A percentile compares a stretch with the other conserved stretches of the same genome.
These are phyloP conservation scores for Solanum hybrid DNA, from an alignment of 305 asterid genomes.

Conservation along the genomic window DNA sequence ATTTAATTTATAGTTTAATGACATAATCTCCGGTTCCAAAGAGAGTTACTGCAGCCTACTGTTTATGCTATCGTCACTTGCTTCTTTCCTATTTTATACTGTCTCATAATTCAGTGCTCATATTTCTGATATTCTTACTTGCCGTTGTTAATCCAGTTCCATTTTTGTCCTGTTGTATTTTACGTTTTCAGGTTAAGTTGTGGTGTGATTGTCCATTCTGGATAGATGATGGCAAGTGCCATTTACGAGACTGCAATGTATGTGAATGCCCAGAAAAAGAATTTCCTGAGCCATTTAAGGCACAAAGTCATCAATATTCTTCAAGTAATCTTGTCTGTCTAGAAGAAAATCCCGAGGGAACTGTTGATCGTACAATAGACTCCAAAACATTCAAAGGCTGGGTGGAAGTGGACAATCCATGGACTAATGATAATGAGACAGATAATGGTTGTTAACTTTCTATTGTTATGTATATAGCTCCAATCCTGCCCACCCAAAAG, in stretches of 20 bases:
- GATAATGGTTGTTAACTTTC: slow-evolving; percentile 39
- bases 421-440: slow-evolving; percentile 63
- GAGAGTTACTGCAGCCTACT: neutral
- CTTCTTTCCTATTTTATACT: neutral
- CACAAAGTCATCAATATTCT: slow-evolving; percentile 16
- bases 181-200: slow-evolving; percentile 43
- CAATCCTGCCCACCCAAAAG: neutral
- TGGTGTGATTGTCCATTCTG: slow-evolving; percentile 84
- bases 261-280: slow-evolving; percentile 74
- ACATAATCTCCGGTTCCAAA: neutral
- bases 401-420: slow-evolving; percentile 58
- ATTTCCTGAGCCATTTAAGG: slow-evolving; percentile 46
- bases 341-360: slow-evolving; percentile 56
- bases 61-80: neutral
- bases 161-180: neutral
- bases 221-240: slow-evolving; percentile 68
- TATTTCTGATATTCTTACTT: neutral
- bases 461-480: neutral
- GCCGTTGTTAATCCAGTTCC: neutral
- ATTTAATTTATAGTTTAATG: neutral
- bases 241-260: slow-evolving; percentile 48
- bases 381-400: slow-evolving; percentile 53
- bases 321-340: slow-evolving; percentile 44
- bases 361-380: slow-evolving; percentile 60
- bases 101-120: neutral